A percentile compares a stretch with the other conserved stretches of the same genome.
phyloP scores from a whole-genome alignment of 2,329 filamentous ascomycete genomes.

The Thelonectria blattea region DNA sequence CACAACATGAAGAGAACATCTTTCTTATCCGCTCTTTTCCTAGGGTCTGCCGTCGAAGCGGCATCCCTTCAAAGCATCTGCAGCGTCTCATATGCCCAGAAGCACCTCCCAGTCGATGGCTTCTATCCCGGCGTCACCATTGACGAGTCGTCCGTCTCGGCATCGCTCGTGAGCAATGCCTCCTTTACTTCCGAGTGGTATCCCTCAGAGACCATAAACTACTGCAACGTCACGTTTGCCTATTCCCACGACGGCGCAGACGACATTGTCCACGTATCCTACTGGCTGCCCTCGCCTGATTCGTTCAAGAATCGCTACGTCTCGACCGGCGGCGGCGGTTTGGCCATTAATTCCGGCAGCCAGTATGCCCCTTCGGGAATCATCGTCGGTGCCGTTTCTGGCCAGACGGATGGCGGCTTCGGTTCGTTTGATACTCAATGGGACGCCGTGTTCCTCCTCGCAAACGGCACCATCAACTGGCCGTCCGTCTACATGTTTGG shows the following conservation, averaged over 20 bases:
- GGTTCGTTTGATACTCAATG: constrained; percentile 51
- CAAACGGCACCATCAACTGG: constrained; percentile 48
- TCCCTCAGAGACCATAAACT: constrained; percentile 9
- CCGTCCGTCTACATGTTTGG: constrained; percentile 46
- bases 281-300: constrained; percentile 11
- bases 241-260: constrained; percentile 10
- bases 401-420: constrained; percentile 58
- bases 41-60: background rate
- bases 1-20: background rate
- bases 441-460: constrained; percentile 45
- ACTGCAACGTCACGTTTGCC: constrained; percentile 17
- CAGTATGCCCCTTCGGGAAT: constrained; percentile 47
- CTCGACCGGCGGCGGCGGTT: constrained; percentile 42
- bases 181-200: constrained; percentile 14
- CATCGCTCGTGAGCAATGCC: background rate
- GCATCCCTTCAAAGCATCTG: constrained; percentile 3
- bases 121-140: constrained; percentile 9
- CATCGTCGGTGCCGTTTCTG: constrained; percentile 54
- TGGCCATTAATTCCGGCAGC: constrained; percentile 47
- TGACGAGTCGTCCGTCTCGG: constrained; percentile 2
- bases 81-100: constrained; percentile 1
- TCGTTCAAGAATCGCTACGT: constrained; percentile 14
- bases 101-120: background rate
- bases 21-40: background rate
- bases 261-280: constrained; percentile 13